phyloP scores from a whole-genome alignment of 2,329 filamentous ascomycete genomes.

The Colletotrichum spinosum region DNA sequence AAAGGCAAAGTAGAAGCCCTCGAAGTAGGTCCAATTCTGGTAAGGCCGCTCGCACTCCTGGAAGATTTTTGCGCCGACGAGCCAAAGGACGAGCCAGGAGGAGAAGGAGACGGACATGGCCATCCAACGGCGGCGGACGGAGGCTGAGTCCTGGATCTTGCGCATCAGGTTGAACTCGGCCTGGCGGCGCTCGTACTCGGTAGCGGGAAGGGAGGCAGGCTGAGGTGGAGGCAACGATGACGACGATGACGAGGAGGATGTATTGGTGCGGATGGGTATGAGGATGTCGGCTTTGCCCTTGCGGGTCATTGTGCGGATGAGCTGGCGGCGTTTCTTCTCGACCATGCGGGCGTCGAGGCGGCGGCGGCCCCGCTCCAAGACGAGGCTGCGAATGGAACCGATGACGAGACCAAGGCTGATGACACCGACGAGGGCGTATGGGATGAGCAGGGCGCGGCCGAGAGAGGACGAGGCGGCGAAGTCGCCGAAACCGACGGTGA shows the following conservation, averaged over 20 bases:
- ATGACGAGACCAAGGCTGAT: constrained; percentile 88
- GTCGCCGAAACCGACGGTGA: constrained; percentile 75
- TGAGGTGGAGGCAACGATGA: no score
- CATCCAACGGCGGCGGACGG: constrained; percentile 77
- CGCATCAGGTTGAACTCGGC: constrained; percentile 86
- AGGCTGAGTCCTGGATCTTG: constrained; percentile 76
- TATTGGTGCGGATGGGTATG: constrained; percentile 54
- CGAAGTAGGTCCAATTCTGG: constrained; percentile 79
- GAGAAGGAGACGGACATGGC: constrained; percentile 75
- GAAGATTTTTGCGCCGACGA: constrained; percentile 83
- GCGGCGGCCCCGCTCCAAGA: constrained; percentile 67
- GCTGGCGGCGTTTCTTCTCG: constrained; percentile 66
- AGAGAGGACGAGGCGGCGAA: constrained; percentile 60
- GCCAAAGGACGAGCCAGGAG: constrained; percentile 82
- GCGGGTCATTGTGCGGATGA: constrained; percentile 58
- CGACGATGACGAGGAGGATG: constrained; percentile 4
- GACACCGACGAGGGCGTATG: constrained; percentile 85
- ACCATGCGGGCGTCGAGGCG: constrained; percentile 68
- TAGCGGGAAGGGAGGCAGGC: constrained; percentile 8
- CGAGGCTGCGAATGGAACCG: constrained; percentile 77
- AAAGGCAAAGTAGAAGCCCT: constrained; percentile 88
- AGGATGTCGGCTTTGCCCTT: constrained; percentile 61
- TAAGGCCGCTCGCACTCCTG: constrained; percentile 62
- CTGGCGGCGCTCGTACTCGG: constrained; percentile 71
- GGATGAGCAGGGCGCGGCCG: constrained; percentile 79